phyloP scores from a whole-genome alignment of 2,329 filamentous ascomycete genomes.

The Aspergillus latus region DNA sequence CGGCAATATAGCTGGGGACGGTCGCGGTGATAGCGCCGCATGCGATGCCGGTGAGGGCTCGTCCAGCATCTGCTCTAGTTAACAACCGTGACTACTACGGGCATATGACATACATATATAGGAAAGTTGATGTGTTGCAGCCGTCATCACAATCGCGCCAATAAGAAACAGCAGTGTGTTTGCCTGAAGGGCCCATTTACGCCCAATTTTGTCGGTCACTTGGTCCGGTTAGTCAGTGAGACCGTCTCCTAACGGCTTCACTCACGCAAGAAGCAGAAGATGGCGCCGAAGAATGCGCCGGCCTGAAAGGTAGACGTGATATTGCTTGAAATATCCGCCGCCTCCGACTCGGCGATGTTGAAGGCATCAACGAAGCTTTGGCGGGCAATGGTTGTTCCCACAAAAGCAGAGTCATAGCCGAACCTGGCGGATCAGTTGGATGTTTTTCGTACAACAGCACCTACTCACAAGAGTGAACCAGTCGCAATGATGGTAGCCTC shows the following conservation, averaged over 20 bases:
- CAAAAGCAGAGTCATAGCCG: slow-evolving; percentile 56
- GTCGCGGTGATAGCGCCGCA: slow-evolving; percentile 34
- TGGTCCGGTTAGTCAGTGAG: neutral
- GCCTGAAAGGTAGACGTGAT: slow-evolving; percentile 53
- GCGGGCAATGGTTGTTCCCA: slow-evolving; percentile 56
- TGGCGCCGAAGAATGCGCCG: slow-evolving; percentile 55
- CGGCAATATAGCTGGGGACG: slow-evolving; percentile 37
- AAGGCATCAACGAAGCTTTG: slow-evolving; percentile 51
- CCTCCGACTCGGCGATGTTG: slow-evolving; percentile 37
- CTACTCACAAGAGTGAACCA: slow-evolving; percentile 41
- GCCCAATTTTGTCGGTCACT: slow-evolving; percentile 51
- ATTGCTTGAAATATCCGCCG: slow-evolving; percentile 46
- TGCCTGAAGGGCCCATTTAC: slow-evolving; percentile 52
- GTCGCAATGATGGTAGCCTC: slow-evolving; percentile 52
- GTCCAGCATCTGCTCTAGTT: slow-evolving; percentile 31
- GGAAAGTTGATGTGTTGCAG: slow-evolving; percentile 40
- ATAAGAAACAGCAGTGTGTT: slow-evolving; percentile 48
- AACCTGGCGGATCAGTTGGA: slow-evolving; percentile 39
- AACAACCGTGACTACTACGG: too few species aligned
- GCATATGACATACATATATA: slow-evolving; percentile 1
- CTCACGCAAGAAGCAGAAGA: slow-evolving; percentile 45
- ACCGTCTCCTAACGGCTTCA: neutral
- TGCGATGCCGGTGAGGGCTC: slow-evolving; percentile 35
- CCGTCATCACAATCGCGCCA: slow-evolving; percentile 48
- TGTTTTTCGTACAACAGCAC: slow-evolving; percentile 15